Conservation (phyloP, 805 yeast genomes). For the Candida patagonica region DNA sequence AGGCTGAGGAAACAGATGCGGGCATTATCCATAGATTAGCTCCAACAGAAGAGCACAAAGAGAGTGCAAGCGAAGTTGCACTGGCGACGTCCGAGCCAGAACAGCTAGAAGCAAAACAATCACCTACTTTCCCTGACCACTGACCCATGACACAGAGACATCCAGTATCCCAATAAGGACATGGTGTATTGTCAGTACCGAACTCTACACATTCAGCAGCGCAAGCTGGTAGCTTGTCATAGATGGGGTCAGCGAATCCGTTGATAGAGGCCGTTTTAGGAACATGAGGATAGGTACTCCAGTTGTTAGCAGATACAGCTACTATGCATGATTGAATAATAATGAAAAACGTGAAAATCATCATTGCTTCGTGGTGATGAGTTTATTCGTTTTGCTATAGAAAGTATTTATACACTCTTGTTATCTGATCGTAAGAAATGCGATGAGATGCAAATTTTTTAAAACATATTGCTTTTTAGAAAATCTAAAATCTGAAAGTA, state of each 20-base stretch:
- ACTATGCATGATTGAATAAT: not conserved
- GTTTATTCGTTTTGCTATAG: no score
- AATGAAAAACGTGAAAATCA: not conserved
- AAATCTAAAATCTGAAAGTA: no score
- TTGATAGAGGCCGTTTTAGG: slow-evolving; percentile 39
- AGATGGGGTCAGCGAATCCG: slow-evolving; percentile 41
- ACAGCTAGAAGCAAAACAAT: slow-evolving; percentile 34
- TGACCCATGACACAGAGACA: slow-evolving; percentile 46
- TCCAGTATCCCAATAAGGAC: slow-evolving; percentile 47
- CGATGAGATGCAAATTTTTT: not conserved
- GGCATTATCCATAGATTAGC: slow-evolving; percentile 43
- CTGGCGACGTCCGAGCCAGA: slow-evolving; percentile 30
- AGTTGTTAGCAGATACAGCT: slow-evolving; percentile 24
- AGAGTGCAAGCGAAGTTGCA: slow-evolving; percentile 29
- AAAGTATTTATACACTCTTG: not conserved
- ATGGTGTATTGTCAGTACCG: slow-evolving; percentile 33
- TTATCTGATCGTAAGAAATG: not conserved
- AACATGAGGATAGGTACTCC: slow-evolving; percentile 38
- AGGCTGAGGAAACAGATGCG: slow-evolving; percentile 29
- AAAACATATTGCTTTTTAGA: no score
- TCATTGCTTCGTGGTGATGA: not conserved
- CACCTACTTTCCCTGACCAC: slow-evolving; percentile 39
- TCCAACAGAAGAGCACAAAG: slow-evolving; percentile 36
- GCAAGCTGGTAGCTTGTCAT: slow-evolving; percentile 32
- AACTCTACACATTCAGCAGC: slow-evolving; percentile 35